These are phyloP conservation scores for Malassezia dermatis DNA, from an alignment of 1,284 basidiomycete species.

Conservation along the genomic window DNA sequence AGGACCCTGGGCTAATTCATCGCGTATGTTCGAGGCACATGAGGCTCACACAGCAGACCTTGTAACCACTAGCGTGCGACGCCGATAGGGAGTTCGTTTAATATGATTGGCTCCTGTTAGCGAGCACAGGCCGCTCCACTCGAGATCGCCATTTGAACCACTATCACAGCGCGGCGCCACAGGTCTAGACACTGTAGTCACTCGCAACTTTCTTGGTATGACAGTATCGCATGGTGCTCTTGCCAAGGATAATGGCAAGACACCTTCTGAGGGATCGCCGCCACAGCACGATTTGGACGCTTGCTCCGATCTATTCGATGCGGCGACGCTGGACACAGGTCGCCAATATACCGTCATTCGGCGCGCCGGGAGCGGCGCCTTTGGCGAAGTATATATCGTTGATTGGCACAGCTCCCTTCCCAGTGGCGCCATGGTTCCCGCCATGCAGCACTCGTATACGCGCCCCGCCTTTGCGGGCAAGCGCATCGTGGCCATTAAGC, in stretches of 20 bases:
- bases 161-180: no score
- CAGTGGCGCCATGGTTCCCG: conserved; percentile 41
- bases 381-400: conserved; percentile 95
- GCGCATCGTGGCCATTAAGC: conserved; percentile 88
- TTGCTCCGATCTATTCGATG: background rate
- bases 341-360: conserved; percentile 42
- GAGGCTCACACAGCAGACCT: background rate
- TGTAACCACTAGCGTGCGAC: background rate
- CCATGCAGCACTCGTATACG: conserved; percentile 54
- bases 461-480: conserved; percentile 89
- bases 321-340: conserved; percentile 23
- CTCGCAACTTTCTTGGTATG: background rate
- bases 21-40: conserved; percentile 49
- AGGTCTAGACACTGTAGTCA: background rate
- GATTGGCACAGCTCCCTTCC: conserved; percentile 90
- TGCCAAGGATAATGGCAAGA: background rate
- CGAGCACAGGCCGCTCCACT: background rate
- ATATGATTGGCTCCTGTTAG: background rate
- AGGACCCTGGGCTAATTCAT: conserved; percentile 96
- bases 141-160: background rate
- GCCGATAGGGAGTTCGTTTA: background rate
- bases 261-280: background rate
- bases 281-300: background rate
- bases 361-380: conserved; percentile 42
- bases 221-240: background rate